Base-by-base conservation (phyloP, 306 rosid species). In the Lathyrus oleraceus region DNA sequence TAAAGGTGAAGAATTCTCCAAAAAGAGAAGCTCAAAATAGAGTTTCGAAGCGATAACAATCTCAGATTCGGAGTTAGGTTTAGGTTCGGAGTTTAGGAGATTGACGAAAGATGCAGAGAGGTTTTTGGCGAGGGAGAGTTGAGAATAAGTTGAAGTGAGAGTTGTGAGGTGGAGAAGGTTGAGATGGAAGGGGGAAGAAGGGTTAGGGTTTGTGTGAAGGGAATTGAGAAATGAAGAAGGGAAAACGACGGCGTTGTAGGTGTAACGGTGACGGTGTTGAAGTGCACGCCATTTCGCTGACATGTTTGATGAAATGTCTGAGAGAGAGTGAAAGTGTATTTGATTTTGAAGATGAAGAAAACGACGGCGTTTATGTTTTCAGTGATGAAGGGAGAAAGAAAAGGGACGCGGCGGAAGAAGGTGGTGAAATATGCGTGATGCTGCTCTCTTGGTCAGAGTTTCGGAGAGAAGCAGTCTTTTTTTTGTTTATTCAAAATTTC, bases 221-320 rank as follows among this genome's bases (percentile, higher is more conserved):
- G 87, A 45, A 75, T 80, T 80, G 80, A 94, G 88, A 8, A 71
- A 83, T 0, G 84, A 78, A 23, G 78, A 39, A 17, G 96, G 95
- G 80, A 94, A 87, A 9, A 81, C 82, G 78, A 91, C 84, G 69
- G 97, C 96, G 78, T 81, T 91, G 85, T 94, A 91, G 38, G 99
- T 94, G 86, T 87, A 91, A 2, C 89, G 91, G 74, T 94, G 99
- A 67, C 97, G 99, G 76, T 94, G 99, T 80, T 94, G 99, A 2
- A 94, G 85, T 14, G 97, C 97, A 5, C 97, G 90, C 99, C 99
- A 94, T 78, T 94, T 94, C 6, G 97, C 88, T 43, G 99, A 94
- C 97, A 94, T 94, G 77, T 60, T 79, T 32, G 65, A 63, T 62
- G 11, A 19, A 71, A 67, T 63, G 65, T 61, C 43, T 53, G 61